A percentile compares a stretch with the other conserved stretches of the same genome.
Conservation (phyloP, 345 rosid species). For the Brassica nigra region DNA sequence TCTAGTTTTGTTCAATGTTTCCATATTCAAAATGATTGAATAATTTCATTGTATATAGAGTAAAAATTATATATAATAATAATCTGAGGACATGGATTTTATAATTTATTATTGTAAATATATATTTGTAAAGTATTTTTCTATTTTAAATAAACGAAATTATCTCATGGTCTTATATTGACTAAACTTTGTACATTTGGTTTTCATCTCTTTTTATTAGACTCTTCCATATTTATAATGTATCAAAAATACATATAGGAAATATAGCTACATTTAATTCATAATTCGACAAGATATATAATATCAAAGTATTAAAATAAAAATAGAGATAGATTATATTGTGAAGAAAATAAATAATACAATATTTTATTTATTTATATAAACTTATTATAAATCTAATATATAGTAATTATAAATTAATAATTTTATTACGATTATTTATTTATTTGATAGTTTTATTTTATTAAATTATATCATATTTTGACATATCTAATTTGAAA, state of each 20-base stretch:
- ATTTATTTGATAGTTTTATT: too few relatives aligned
- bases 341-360: background rate
- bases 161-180: background rate
- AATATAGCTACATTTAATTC: background rate
- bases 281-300: background rate
- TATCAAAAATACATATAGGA: too few relatives aligned
- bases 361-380: too few relatives aligned
- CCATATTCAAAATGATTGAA: background rate
- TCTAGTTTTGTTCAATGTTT: background rate
- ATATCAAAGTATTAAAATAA: background rate
- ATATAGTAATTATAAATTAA: too few relatives aligned
- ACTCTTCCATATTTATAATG: too few relatives aligned
- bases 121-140: background rate
- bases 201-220: background rate
- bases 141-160: too few relatives aligned
- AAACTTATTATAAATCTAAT: background rate
- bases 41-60: background rate
- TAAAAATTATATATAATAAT: too few relatives aligned
- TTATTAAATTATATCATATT: too few relatives aligned
- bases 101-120: too few relatives aligned
- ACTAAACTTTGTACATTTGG: background rate
- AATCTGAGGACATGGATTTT: background rate
- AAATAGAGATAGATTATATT: background rate
- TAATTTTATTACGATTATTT: too few relatives aligned
- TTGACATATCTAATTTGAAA: background rate